Evolutionary conservation across 306 rosid species (phyloP).

Genomic region (Abrus pulchellus): DNA sequence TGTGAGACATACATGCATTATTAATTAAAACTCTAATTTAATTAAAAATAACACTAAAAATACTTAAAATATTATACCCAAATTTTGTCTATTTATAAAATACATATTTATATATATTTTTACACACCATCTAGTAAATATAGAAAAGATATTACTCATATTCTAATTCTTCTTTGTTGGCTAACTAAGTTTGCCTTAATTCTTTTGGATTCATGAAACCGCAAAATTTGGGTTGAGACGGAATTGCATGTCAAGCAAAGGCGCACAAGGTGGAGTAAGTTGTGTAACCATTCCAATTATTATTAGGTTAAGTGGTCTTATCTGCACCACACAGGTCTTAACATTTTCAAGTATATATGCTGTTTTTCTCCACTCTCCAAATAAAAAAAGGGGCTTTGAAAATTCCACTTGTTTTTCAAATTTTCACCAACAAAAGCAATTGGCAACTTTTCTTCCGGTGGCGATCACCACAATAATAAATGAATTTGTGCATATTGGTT

Average conservation of each 20-base stretch:
- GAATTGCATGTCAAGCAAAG: slow-evolving; percentile 60
- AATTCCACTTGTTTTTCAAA: neutral
- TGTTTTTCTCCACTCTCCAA: neutral
- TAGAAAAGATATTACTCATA: too few relatives aligned
- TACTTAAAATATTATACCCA: too few relatives aligned
- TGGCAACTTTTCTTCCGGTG: slow-evolving; percentile 24
- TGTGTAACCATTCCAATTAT: slow-evolving; percentile 39
- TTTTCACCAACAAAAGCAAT: slow-evolving; percentile 6
- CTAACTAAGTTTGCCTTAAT: slow-evolving; percentile 8
- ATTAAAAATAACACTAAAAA: too few relatives aligned
- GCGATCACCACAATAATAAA: neutral
- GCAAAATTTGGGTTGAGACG: slow-evolving; percentile 37
- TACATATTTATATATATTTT: too few relatives aligned
- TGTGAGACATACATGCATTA: too few relatives aligned
- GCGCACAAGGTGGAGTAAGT: slow-evolving; percentile 54
- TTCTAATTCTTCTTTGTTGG: neutral
- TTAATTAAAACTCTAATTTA: too few relatives aligned
- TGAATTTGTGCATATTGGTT: slow-evolving; percentile 33
- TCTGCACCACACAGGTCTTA: slow-evolving; percentile 53
- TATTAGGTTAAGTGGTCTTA: slow-evolving; percentile 48
- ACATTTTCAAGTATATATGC: neutral
- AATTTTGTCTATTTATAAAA: too few relatives aligned
- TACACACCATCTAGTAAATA: too few relatives aligned
- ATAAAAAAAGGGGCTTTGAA: neutral
- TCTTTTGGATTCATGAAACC: slow-evolving; percentile 32